phyloP scores from a whole-genome alignment of 2,329 filamentous ascomycete species.

The Arthrinium puccinioides region DNA sequence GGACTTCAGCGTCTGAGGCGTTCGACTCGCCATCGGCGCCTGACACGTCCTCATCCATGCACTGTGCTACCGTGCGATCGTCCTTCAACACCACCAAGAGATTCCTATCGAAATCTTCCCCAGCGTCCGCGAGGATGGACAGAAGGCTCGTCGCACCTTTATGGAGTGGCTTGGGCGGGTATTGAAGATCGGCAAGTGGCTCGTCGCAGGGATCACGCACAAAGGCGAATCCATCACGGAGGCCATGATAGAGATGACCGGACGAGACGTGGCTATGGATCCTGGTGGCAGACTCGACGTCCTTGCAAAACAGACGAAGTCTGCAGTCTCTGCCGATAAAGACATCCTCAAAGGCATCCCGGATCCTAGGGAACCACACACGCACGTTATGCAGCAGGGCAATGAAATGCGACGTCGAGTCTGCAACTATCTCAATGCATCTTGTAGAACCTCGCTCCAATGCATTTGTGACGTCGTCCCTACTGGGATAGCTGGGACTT shows the following conservation, averaged over 20 bases:
- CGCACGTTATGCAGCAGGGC: neutral
- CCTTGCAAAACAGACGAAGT: slow-evolving; percentile 1
- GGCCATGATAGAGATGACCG: neutral
- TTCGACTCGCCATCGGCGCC: too few relatives aligned
- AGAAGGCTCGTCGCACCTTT: too few relatives aligned
- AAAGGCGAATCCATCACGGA: neutral
- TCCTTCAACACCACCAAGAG: too few relatives aligned
- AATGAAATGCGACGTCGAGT: neutral
- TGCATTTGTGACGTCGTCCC: neutral
- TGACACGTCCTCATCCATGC: too few relatives aligned
- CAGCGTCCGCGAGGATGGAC: too few relatives aligned
- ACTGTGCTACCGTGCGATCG: too few relatives aligned
- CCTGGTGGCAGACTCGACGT: slow-evolving; percentile 4
- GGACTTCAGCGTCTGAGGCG: too few relatives aligned
- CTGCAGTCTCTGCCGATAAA: neutral
- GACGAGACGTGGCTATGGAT: neutral
- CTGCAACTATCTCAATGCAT: slow-evolving; percentile 1
- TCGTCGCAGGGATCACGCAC: slow-evolving; percentile 3
- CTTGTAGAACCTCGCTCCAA: neutral
- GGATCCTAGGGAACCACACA: neutral
- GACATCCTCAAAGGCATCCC: slow-evolving; percentile 4
- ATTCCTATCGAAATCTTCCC: too few relatives aligned
- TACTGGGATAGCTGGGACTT: slow-evolving; percentile 1
- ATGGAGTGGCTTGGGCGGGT: too few relatives aligned
- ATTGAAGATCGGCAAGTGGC: neutral